Base-by-base conservation (phyloP, 352 stramenopile species). In the Phytophthora tentaculata region DNA sequence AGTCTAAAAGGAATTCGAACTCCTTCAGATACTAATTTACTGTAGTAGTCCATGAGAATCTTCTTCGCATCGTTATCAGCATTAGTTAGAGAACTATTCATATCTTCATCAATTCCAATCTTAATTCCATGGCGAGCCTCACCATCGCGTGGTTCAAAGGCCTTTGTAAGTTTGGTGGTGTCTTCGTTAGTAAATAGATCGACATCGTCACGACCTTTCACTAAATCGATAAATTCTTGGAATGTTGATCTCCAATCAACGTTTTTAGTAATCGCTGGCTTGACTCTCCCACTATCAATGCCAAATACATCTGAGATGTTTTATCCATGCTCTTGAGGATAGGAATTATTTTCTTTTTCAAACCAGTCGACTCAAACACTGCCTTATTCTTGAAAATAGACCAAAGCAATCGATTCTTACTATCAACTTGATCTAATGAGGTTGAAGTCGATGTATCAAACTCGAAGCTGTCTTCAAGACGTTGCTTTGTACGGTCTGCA, bases 51-150 rank as follows among this genome's bases (percentile, higher is more conserved):
- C 14, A 20, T 57, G 13, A 71, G 44, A 50, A 71, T 67, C 23
- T 32, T 58, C 35, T 71, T 71, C 20, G 56, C 63, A 49, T 71
- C 63, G 35, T 71, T 71, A 51, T 65, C 63, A 48, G 56, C 63
- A 52, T 71, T 66, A 49, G 39, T 54, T 53, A 66, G 48, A 52
- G 3, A 24, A 32, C 12, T 43, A 54, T 69, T 41, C 53, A 69
- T 63, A 54, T 54, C 53, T 63, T 63, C 53, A 59, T 69, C 52
- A 54, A 54, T 52, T 58, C 61, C 61, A 41, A 35, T 59, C 47
- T 47, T 53, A 41, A 63, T 50, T 48, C 61, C 61, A 59, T 69
- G 45, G 0, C 35, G 44, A 54, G 61, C 29, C 32, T 69, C 61
- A 43, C 53, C 44, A 55, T 57, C 54, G 17, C 44, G 12, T 58